These are phyloP conservation scores for Mallotus nudiflorus DNA, from an alignment of 345 rosid genomes.

Conservation along the genomic window DNA sequence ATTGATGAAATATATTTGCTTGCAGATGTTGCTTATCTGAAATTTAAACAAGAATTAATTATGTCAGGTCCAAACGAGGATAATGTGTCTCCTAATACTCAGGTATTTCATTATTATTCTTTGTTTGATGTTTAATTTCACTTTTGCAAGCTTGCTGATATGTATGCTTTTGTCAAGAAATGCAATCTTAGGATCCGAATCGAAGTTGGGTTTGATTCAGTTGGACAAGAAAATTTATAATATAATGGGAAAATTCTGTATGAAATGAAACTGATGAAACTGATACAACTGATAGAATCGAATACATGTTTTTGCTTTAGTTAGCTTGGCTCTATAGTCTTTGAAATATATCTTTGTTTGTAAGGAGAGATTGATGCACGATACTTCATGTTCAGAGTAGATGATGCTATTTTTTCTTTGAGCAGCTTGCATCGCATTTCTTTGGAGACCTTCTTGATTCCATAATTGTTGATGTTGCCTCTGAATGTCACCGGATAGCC, in stretches of 20 bases:
- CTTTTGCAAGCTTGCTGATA: background rate
- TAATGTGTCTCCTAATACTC: slow-evolving; percentile 40
- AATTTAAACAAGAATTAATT: background rate
- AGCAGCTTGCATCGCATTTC: slow-evolving; percentile 67
- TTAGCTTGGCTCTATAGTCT: background rate
- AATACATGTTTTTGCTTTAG: no score
- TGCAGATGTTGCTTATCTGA: no score
- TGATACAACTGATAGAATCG: no score
- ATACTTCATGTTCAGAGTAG: background rate
- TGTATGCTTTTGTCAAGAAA: background rate
- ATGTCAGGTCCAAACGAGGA: slow-evolving; percentile 66
- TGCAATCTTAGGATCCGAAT: background rate
- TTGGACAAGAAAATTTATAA: no score
- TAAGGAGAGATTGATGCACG: background rate
- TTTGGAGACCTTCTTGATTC: slow-evolving; percentile 78
- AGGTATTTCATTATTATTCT: slow-evolving; percentile 40
- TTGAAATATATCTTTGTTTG: background rate
- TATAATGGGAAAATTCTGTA: no score
- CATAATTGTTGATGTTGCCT: slow-evolving; percentile 88
- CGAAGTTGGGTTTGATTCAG: no score
- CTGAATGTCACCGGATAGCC: slow-evolving; percentile 85
- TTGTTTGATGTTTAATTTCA: background rate
- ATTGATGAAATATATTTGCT: background rate
- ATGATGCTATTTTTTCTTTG: background rate
- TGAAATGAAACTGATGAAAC: no score